These are phyloP conservation scores for Pleurotus platypus DNA, from an alignment of 768 basidiomycete species.

Conservation along the genomic window DNA sequence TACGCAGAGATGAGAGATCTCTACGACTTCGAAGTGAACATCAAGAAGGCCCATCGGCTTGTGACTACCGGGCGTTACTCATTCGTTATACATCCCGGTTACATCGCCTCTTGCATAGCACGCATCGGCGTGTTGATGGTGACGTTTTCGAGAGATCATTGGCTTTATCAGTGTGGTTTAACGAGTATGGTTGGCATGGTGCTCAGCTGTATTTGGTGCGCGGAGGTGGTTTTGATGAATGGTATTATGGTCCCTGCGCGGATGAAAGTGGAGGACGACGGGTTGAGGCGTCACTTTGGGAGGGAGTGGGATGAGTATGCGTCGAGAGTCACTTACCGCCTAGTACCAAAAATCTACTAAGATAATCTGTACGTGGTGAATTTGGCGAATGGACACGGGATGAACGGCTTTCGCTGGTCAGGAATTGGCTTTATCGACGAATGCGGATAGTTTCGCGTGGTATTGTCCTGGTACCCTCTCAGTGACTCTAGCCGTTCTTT, in stretches of 20 bases:
- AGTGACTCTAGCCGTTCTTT: too few species aligned
- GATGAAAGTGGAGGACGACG: slow-evolving; percentile 6
- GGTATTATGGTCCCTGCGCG: background rate
- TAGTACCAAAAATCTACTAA: background rate
- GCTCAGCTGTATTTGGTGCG: background rate
- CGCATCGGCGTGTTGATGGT: background rate
- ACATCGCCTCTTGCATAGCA: background rate
- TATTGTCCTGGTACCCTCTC: too few species aligned
- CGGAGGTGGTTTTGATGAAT: background rate
- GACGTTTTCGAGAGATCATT: background rate
- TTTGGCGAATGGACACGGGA: too few species aligned
- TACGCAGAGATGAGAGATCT: background rate
- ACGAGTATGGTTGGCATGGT: background rate
- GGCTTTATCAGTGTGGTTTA: background rate
- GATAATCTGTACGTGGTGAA: too few species aligned
- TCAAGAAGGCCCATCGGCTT: background rate
- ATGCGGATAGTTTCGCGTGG: too few species aligned
- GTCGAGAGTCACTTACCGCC: slow-evolving; percentile 1
- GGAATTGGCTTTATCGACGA: too few species aligned
- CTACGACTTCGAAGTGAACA: too few species aligned
- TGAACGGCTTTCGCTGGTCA: too few species aligned
- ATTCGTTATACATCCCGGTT: background rate
- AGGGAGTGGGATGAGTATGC: slow-evolving; percentile 5
- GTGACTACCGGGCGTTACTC: background rate
- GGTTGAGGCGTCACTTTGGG: background rate